Evolutionary conservation across 1,284 basidiomycete genomes (phyloP).

Genomic region (Cutaneotrichosporon cutaneum): DNA sequence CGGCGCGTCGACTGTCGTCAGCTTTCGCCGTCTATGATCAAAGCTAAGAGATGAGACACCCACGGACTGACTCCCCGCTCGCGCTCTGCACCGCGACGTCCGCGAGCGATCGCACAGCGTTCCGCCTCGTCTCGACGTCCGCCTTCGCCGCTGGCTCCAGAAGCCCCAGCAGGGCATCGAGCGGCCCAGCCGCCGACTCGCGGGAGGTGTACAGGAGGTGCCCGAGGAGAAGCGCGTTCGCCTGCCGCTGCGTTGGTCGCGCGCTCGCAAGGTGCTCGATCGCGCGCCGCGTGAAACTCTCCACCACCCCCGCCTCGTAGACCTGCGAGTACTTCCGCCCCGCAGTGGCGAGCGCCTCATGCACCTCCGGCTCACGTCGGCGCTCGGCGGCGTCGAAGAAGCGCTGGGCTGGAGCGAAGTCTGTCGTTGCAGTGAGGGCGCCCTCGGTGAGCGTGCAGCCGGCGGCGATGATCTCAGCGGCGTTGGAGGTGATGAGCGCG

Average conservation of each 20-base stretch:
- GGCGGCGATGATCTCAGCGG: slow-evolving; percentile 70
- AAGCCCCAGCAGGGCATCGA: slow-evolving; percentile 32
- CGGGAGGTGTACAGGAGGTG: slow-evolving; percentile 63
- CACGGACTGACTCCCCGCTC: slow-evolving; percentile 23
- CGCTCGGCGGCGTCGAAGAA: slow-evolving; percentile 68
- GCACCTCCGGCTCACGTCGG: slow-evolving; percentile 65
- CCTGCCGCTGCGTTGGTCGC: slow-evolving; percentile 65
- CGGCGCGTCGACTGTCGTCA: slow-evolving; percentile 23
- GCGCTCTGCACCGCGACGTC: slow-evolving; percentile 27
- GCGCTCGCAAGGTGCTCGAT: slow-evolving; percentile 62
- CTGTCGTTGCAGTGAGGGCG: slow-evolving; percentile 58
- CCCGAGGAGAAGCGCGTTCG: slow-evolving; percentile 73
- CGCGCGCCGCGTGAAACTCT: slow-evolving; percentile 57
- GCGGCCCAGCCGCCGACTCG: slow-evolving; percentile 9
- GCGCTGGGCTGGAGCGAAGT: slow-evolving; percentile 12
- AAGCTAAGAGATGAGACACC: slow-evolving; percentile 3
- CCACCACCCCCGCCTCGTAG: not conserved
- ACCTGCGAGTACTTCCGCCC: slow-evolving; percentile 66
- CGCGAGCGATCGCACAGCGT: slow-evolving; percentile 38
- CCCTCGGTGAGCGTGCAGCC: slow-evolving; percentile 71
- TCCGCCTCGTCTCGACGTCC: slow-evolving; percentile 49
- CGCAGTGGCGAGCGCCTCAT: slow-evolving; percentile 69
- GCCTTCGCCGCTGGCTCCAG: slow-evolving; percentile 36
- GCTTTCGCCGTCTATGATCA: not conserved
- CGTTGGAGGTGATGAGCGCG: slow-evolving; percentile 65